Conservation (phyloP, 2,329 filamentous ascomycete species). For the Pseudocercospora eumusae region DNA sequence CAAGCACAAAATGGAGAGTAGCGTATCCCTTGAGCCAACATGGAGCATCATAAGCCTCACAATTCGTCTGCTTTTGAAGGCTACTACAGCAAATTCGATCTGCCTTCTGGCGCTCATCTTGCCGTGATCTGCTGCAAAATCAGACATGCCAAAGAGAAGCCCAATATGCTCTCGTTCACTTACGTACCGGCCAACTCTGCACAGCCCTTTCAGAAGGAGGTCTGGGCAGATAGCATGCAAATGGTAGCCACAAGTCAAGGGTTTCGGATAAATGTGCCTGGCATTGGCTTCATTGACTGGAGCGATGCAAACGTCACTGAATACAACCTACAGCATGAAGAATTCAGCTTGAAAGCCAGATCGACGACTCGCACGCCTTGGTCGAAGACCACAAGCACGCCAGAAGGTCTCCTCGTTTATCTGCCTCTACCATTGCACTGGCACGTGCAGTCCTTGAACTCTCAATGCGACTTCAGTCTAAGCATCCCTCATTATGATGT, state of each 20-base stretch:
- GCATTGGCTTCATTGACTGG: slow-evolving; percentile 45
- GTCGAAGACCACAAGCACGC: slow-evolving; percentile 43
- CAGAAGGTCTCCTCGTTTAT: slow-evolving; percentile 49
- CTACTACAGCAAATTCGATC: slow-evolving; percentile 54
- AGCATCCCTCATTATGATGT: slow-evolving; percentile 39
- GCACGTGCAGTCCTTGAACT: slow-evolving; percentile 53
- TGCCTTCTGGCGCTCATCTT: slow-evolving; percentile 50
- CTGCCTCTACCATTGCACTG: slow-evolving; percentile 54
- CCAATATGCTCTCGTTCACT: slow-evolving; percentile 53
- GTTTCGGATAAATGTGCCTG: slow-evolving; percentile 46
- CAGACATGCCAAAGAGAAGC: slow-evolving; percentile 43
- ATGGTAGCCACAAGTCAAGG: slow-evolving; percentile 39
- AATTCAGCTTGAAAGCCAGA: slow-evolving; percentile 47
- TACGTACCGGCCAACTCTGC: slow-evolving; percentile 46
- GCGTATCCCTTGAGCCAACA: slow-evolving; percentile 27
- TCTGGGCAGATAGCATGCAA: slow-evolving; percentile 47
- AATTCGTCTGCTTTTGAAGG: slow-evolving; percentile 49
- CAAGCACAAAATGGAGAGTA: slow-evolving; percentile 48
- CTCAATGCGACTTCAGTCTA: slow-evolving; percentile 45
- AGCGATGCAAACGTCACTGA: slow-evolving; percentile 42
- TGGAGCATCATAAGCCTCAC: slow-evolving; percentile 50
- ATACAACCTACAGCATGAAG: slow-evolving; percentile 40
- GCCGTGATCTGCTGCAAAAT: slow-evolving; percentile 52
- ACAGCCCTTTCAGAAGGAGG: slow-evolving; percentile 45
- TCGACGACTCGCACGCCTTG: slow-evolving; percentile 45